Percentiles rank a stretch among this genome's conserved stretches.
phyloP scores from a whole-genome alignment of 2,329 filamentous ascomycete genomes.

The Botrytis byssoidea region DNA sequence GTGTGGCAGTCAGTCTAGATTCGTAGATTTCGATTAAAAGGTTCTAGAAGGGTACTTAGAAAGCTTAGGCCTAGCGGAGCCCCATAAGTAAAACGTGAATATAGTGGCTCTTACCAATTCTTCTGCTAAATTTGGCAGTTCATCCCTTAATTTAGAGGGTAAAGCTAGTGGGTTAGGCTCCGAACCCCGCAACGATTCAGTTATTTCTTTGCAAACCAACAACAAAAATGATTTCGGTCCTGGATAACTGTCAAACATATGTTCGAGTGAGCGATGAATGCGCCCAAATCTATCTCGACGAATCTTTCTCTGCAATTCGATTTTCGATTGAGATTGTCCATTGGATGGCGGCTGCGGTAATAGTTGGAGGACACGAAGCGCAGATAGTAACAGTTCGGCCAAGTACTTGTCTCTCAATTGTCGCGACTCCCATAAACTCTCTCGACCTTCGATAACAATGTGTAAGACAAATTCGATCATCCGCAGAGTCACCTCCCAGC shows the following conservation, averaged over 20 bases:
- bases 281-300: constrained; percentile 43
- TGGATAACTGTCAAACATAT: constrained; percentile 43
- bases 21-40: neutral
- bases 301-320: constrained; percentile 39
- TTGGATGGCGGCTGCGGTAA: constrained; percentile 41
- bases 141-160: constrained; percentile 39
- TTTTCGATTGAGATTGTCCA: constrained; percentile 23
- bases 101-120: constrained; percentile 40
- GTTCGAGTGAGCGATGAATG: constrained; percentile 42
- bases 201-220: constrained; percentile 42
- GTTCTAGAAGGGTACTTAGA: constrained; percentile 3
- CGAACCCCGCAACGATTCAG: constrained; percentile 38
- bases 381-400: constrained; percentile 42
- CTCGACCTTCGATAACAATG: constrained; percentile 31
- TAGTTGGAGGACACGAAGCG: constrained; percentile 42
- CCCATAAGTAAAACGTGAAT: neutral
- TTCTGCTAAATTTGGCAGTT: constrained; percentile 41
- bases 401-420: constrained; percentile 42
- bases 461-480: constrained; percentile 43
- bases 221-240: constrained; percentile 43
- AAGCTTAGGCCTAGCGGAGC: neutral
- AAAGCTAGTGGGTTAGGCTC: constrained; percentile 41
- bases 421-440: constrained; percentile 32
- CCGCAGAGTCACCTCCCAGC: constrained; percentile 44
- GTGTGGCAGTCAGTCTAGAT: neutral